Evolutionary conservation across 352 stramenopile species (phyloP), one percentile per base, ranked within the genome.

Genomic region (Phytopythium chamaehyphon): DNA sequence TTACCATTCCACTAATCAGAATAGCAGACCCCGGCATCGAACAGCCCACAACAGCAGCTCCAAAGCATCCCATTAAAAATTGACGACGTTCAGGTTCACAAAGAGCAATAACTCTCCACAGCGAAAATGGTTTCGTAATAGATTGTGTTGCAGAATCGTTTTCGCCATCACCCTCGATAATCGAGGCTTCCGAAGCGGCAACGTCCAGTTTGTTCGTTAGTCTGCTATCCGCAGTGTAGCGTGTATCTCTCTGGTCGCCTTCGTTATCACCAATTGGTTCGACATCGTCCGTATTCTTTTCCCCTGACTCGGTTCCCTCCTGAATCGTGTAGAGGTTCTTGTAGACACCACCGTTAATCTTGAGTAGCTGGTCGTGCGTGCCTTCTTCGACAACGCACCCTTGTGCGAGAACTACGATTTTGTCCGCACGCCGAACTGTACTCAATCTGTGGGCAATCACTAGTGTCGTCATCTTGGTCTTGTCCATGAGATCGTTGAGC

Each of bases 361-460:
- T 9, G 40, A 85, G 50, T 1, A 85, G 58, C 36, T 64, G 54
- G 8, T 71, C 54, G 28, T 85, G 73, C 3, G 58, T 22, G 4
- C 73, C 71, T 61, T 80, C 55, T 51, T 85, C 73, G 4, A 76
- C 70, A 12, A 80, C 62, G 1, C 38, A 18, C 3, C 73, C 73
- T 14, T 87, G 56, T 21, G 69, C 67, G 45, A 95, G 62, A 1
- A 96, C 77, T 14, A 69, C 80, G 57, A 24, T 59, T 59, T 6
- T 53, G 31, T 48, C 42, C 0, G 42, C 23, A n/a, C 1, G 78
- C 49, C 70, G 71, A 11, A 88, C 61, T 12, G 74, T 88, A 9
- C 42, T 92, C 24, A 98, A 61, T 9, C 94, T 76, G 66, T 98
- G 95, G 0, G 95, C 95, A 51, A 98, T 96, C 36, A 98, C 28